phyloP scores from a whole-genome alignment of 2,329 filamentous ascomycete genomes.

The Tolypocladium album region DNA sequence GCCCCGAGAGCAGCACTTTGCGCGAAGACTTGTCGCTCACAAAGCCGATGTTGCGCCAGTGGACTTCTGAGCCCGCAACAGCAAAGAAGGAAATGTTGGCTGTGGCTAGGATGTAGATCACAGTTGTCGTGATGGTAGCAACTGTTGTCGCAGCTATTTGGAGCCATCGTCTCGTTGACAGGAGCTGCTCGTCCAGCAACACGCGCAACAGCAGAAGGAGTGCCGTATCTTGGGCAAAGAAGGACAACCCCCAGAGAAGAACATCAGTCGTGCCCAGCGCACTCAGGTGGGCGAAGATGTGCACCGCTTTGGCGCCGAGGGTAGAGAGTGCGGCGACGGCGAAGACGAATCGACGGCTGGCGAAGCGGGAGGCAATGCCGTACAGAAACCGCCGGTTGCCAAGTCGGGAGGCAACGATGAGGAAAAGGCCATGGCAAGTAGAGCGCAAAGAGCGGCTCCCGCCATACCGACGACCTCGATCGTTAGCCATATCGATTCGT shows the following conservation, averaged over 20 bases:
- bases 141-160: conserved; percentile 1
- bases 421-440: not conserved
- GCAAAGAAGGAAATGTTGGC: conserved; percentile 20
- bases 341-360: conserved; percentile 20
- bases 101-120: conserved; percentile 8
- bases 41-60: conserved; percentile 16
- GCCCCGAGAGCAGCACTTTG: conserved; percentile 13
- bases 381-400: not conserved
- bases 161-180: conserved; percentile 9
- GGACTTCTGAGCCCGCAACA: conserved; percentile 16
- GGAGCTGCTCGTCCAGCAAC: conserved; percentile 13
- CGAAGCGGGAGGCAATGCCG: conserved; percentile 9
- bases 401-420: not conserved
- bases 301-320: conserved; percentile 18
- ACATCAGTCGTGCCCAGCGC: conserved; percentile 19
- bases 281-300: conserved; percentile 19
- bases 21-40: conserved; percentile 13
- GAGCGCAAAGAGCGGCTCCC: not conserved
- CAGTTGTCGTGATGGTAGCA: conserved; percentile 3
- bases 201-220: conserved; percentile 20
- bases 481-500: not conserved
- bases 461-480: not conserved
- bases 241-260: conserved; percentile 20
- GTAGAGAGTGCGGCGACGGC: conserved; percentile 17
- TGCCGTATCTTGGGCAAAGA: conserved; percentile 22